Evolutionary conservation across 768 basidiomycete species (phyloP).

Genomic region (Phanerochaete sordida): DNA sequence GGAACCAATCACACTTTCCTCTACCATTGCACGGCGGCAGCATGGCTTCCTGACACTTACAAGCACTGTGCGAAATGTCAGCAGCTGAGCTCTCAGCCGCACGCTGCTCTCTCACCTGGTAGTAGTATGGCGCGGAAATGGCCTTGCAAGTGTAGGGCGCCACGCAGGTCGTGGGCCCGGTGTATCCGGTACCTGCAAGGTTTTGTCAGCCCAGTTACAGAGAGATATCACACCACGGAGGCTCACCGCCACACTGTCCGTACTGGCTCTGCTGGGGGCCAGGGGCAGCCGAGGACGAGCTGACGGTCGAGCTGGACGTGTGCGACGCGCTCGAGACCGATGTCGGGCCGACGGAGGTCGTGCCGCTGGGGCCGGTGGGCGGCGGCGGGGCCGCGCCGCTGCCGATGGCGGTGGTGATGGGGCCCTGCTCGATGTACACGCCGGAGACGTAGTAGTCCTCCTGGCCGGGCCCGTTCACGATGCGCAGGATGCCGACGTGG

Average conservation of each 20-base stretch:
- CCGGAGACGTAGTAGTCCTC: slow-evolving; percentile 61
- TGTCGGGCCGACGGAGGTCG: slow-evolving; percentile 21
- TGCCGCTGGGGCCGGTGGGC: slow-evolving; percentile 20
- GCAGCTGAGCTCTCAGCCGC: neutral
- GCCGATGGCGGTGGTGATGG: slow-evolving; percentile 53
- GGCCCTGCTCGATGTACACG: slow-evolving; percentile 56
- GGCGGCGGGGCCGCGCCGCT: slow-evolving; percentile 20
- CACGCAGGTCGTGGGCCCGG: slow-evolving; percentile 44
- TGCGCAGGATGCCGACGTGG: slow-evolving; percentile 59
- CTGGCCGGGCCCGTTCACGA: slow-evolving; percentile 40
- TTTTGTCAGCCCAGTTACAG: neutral
- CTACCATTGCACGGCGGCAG: too few relatives aligned
- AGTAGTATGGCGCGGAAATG: slow-evolving; percentile 49
- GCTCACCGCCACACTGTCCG: slow-evolving; percentile 46
- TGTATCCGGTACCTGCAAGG: slow-evolving; percentile 35
- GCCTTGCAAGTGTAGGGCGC: slow-evolving; percentile 40
- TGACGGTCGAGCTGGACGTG: slow-evolving; percentile 16
- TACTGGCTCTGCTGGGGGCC: slow-evolving; percentile 41
- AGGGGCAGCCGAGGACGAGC: slow-evolving; percentile 4
- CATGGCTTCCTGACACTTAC: too few relatives aligned
- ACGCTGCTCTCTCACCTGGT: slow-evolving; percentile 35
- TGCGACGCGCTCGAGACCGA: slow-evolving; percentile 19
- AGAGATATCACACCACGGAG: neutral
- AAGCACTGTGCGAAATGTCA: too few relatives aligned
- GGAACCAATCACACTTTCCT: too few relatives aligned